Conservation (phyloP, 345 rosid species). For the Brassica rapa region DNA sequence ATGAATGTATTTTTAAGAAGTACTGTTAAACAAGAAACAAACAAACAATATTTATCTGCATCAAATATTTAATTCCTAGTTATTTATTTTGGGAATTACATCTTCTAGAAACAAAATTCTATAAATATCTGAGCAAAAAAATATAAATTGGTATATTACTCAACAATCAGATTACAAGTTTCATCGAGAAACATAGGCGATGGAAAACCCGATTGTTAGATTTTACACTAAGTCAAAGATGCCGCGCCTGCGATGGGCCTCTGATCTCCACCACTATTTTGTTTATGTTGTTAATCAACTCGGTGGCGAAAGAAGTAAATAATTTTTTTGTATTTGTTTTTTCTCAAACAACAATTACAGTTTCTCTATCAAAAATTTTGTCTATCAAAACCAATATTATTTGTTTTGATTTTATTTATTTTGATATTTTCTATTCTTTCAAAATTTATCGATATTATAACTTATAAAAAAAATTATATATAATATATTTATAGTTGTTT, state of each 20-base stretch:
- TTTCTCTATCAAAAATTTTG: background rate
- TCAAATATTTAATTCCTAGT: background rate
- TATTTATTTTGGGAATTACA: background rate
- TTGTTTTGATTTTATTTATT: background rate
- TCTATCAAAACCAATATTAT: background rate
- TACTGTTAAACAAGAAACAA: background rate
- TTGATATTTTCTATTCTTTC: background rate
- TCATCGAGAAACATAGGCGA: background rate
- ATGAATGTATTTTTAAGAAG: background rate
- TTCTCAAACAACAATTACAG: background rate
- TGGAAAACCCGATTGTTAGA: conserved; percentile 19
- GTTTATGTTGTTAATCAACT: conserved; percentile 55
- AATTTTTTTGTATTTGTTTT: background rate
- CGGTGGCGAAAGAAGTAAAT: conserved; percentile 64
- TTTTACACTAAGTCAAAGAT: conserved; percentile 39
- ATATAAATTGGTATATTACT: background rate
- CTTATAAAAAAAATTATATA: background rate
- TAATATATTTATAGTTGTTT: background rate
- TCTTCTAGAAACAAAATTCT: background rate
- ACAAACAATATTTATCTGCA: background rate
- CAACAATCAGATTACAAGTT: background rate
- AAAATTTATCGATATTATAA: background rate
- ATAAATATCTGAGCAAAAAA: background rate
- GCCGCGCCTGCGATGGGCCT: conserved; percentile 65
- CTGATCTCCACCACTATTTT: conserved; percentile 30